Evolutionary conservation across 768 basidiomycete genomes (phyloP), one percentile per base, ranked within the genome.

Genomic region (Kwoniella newhampshirensis): DNA sequence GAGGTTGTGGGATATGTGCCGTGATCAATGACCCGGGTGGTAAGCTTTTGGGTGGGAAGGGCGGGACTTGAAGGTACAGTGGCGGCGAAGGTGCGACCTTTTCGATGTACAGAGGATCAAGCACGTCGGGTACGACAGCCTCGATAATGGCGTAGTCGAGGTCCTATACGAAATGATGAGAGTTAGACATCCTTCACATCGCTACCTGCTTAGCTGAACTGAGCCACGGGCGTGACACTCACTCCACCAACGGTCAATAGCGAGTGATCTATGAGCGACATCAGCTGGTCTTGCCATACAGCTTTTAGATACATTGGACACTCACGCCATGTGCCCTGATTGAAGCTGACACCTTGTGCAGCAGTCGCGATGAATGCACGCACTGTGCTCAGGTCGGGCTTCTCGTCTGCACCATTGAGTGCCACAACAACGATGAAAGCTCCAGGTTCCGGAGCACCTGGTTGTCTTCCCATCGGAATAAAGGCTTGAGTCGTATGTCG

Each of bases 241-340:
- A 62, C 63, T 25, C 65, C 73, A 32, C 74, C 68, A 30, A 70
- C 63, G 12, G 67, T 68, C 55, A 68, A 27, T 26, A 64, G 27
- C 15, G 63, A 58, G 47, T 71, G 64, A 60, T 70, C 67, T 69
- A 44, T n/a, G 8, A 18, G 48, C 20, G n/a, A 25, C 4, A 25
- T 51, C 51, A 52, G 51, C 40, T 7, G 17, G 17, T 8, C 18
- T n/a, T n/a, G 40, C 4, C n/a, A 26, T 37, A 36, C 12, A 27
- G 41, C 9, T 25, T 45, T 36, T 4, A 49, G 35, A 53, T 25
- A 60, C 32, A 17, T n/a, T n/a, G n/a, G 54, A 39, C 20, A 86
- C 91, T 81, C 64, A 92, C 91, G 93, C 93, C 96, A 97, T 40
- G 91, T 79, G 2, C 84, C 89, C 1, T 81, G 82, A 61, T 86